A percentile compares a stretch with the other conserved stretches of the same genome.
phyloP scores from a whole-genome alignment of 2,329 filamentous ascomycete species.

The Cercospora sp. region DNA sequence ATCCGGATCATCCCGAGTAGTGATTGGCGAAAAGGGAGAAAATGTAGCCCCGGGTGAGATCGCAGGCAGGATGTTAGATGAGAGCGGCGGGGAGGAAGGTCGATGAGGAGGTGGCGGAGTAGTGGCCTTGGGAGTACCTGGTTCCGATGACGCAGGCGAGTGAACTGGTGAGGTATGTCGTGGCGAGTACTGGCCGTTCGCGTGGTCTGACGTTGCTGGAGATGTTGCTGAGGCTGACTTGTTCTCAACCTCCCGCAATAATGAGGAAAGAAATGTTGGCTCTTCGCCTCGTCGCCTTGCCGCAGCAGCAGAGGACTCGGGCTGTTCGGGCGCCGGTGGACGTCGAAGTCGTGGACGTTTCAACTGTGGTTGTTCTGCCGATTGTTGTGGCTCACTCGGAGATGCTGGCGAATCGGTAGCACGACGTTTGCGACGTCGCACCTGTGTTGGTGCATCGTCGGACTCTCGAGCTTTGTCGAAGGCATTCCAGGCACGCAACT shows the following conservation, averaged over 20 bases:
- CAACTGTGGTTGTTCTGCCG: constrained; percentile 68
- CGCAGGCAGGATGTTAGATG: constrained; percentile 70
- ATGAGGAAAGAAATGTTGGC: constrained; percentile 80
- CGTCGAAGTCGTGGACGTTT: constrained; percentile 69
- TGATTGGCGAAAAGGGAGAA: constrained; percentile 61
- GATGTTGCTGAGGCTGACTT: constrained; percentile 43
- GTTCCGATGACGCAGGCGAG: constrained; percentile 65
- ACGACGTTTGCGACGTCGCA: constrained; percentile 67
- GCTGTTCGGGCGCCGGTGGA: constrained; percentile 49
- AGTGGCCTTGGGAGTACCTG: constrained; percentile 67
- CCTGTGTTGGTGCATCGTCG: constrained; percentile 47
- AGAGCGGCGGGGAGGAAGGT: constrained; percentile 68
- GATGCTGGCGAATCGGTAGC: constrained; percentile 73
- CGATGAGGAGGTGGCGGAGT: constrained; percentile 67
- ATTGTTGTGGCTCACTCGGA: constrained; percentile 58
- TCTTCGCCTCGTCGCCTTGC: constrained; percentile 47
- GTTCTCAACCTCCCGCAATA: constrained; percentile 83
- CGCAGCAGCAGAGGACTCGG: constrained; percentile 40
- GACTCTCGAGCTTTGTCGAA: constrained; percentile 80
- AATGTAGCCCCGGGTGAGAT: constrained; percentile 72
- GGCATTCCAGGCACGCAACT: constrained; percentile 83
- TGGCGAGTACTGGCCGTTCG: constrained; percentile 39
- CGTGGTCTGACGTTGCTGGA: constrained; percentile 37
- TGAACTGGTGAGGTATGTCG: constrained; percentile 63
- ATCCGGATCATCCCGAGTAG: constrained; percentile 29